Evolutionary conservation across 441 rosid genomes (phyloP).

Genomic region (Syzygium syzygioides): DNA sequence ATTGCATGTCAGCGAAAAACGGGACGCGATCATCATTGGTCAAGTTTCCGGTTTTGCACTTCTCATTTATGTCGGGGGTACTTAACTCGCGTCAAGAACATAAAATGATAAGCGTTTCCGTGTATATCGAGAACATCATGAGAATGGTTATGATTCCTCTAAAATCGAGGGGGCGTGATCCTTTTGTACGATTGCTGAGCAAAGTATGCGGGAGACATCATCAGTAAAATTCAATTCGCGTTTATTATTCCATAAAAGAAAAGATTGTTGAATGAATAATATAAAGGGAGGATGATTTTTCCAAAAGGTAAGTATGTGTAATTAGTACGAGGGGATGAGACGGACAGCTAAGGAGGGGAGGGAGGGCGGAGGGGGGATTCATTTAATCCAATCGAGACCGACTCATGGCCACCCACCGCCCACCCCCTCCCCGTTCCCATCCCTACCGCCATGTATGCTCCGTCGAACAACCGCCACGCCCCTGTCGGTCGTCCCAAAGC

Average conservation of each 20-base stretch:
- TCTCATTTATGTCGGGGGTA: fast-evolving
- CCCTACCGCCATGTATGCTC: not conserved
- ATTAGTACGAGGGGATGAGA: not conserved
- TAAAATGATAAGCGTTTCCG: not conserved
- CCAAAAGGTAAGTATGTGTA: too few species aligned
- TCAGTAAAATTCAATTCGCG: not conserved
- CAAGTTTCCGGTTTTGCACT: fast-evolving
- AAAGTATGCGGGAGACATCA: not conserved
- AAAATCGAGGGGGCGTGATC: not conserved
- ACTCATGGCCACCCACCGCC: not conserved
- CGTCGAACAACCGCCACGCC: not conserved
- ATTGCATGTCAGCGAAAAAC: fast-evolving
- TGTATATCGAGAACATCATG: fast-evolving
- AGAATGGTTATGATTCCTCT: not conserved
- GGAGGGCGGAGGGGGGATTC: not conserved
- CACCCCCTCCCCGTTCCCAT: too few species aligned
- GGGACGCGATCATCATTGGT: not conserved
- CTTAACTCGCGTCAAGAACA: not conserved
- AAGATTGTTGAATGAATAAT: too few species aligned
- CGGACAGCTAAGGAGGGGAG: not conserved
- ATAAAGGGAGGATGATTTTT: too few species aligned
- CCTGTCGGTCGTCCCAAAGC: not conserved
- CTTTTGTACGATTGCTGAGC: not conserved
- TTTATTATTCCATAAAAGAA: too few species aligned
- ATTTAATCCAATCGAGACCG: not conserved